Evolutionary conservation across 1,284 basidiomycete genomes (phyloP), one percentile per base, ranked within the genome.

Genomic region (Anthracocystis walkeri): DNA sequence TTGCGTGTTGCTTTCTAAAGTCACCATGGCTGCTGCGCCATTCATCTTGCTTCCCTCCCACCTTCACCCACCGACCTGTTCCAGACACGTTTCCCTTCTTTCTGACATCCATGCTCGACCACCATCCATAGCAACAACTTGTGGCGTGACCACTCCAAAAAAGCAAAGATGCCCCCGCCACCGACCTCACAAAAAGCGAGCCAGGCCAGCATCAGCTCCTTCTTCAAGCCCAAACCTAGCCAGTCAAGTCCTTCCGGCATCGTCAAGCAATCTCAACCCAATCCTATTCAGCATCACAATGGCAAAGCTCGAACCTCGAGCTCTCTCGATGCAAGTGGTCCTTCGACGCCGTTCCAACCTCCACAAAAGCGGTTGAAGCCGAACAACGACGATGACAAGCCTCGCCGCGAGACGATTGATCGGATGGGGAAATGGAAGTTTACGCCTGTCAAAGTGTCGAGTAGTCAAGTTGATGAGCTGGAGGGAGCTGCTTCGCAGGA

Each of bases 151-250:
- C 29, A 11, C 29, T 29, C 38, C 29, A 45, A 20, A 2, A 23
- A 23, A 14, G 21, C 21, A 16, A 46, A 48, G 2, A 49, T 49
- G 48, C 27, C 48, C 4, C 48, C 66, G 58, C 52, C 61, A 54
- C 65, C 65, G 56, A 56, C 72, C 27, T 70, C 72, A 0, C 67
- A 66, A 29, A 66, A 67, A 38, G 4, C 44, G 6, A 68, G 63
- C 0, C 72, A 75, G 35, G 64, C 68, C n/a, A 72, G 60, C 61
- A 72, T 78, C 59, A 75, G 72, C 68, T 62, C 72, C 44, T 78
- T 78, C 58, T 78, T 78, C 64, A 75, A 75, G 25, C 68, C 75
- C 21, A 78, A 75, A 29, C 38, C 59, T 16, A 27, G 41, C 29
- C 35, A 75, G 31, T 44, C 57, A 11, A 27, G 41, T 35, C 35